phyloP scores from a whole-genome alignment of 352 stramenopile genomes.

The Blastocystis sp. region DNA sequence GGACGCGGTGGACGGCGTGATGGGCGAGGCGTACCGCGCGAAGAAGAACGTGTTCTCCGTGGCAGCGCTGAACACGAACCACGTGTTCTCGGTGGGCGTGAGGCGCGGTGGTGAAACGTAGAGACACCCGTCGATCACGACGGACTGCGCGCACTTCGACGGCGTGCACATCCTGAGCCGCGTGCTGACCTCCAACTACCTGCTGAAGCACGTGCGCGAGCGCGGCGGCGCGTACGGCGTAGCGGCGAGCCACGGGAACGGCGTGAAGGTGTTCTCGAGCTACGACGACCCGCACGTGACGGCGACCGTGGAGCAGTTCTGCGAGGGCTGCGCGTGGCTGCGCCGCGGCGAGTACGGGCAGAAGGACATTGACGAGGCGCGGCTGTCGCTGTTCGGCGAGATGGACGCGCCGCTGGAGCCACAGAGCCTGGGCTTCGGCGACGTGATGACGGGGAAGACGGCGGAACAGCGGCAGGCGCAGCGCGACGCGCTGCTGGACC shows the following conservation, averaged over 20 bases:
- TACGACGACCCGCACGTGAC: conserved; percentile 55
- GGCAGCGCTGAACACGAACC: conserved; percentile 47
- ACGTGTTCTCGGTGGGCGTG: conserved; percentile 21
- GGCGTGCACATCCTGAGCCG: conserved; percentile 42
- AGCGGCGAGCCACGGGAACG: neutral
- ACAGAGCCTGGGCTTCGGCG: conserved; percentile 32
- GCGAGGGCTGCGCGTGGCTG: conserved; percentile 30
- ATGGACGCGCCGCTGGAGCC: conserved; percentile 52
- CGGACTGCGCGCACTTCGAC: neutral
- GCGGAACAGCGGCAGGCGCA: neutral
- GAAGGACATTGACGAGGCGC: conserved; percentile 50
- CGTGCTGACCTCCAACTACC: conserved; percentile 31
- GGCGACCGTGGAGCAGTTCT: conserved; percentile 30
- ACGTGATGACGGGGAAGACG: conserved; percentile 42
- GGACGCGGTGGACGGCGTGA: neutral
- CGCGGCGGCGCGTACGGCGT: conserved; percentile 58
- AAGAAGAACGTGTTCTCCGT: conserved; percentile 52
- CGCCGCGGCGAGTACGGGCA: neutral
- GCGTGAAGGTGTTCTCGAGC: conserved; percentile 31
- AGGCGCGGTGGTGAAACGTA: neutral
- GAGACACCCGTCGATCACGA: conserved; percentile 3
- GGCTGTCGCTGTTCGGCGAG: conserved; percentile 45
- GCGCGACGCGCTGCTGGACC: neutral
- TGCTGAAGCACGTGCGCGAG: conserved; percentile 56
- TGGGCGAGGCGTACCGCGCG: conserved; percentile 5